Percentiles rank a stretch among this genome's conserved stretches.
phyloP scores from a whole-genome alignment of 495 filamentous ascomycete species.

The Schizothecium vesticola region DNA sequence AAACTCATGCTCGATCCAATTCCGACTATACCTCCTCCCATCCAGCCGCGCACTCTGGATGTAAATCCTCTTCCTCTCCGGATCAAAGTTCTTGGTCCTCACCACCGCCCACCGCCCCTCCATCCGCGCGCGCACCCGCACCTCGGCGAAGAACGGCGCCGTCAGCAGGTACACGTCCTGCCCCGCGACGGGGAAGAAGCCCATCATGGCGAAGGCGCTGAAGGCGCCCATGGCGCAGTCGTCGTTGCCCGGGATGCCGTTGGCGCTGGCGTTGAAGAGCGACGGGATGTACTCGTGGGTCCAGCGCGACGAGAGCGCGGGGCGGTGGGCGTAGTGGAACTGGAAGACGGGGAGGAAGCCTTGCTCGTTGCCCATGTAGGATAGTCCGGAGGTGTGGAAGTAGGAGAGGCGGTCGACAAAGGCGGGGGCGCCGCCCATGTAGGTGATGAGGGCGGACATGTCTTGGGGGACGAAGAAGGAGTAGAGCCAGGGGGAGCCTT shows the following conservation, averaged over 20 bases:
- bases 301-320: conserved; percentile 56
- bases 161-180: conserved; percentile 70
- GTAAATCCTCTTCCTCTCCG: conserved; percentile 48
- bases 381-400: conserved; percentile 57
- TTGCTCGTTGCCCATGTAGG: conserved; percentile 70
- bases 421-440: conserved; percentile 52
- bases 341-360: conserved; percentile 66
- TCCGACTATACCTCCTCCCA: conserved; percentile 57
- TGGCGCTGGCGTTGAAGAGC: conserved; percentile 55
- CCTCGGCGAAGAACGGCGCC: conserved; percentile 58
- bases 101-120: conserved; percentile 51
- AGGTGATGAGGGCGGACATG: conserved; percentile 53
- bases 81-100: conserved; percentile 53
- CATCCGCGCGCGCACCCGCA: conserved; percentile 44
- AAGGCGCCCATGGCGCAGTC: conserved; percentile 75
- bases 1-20: conserved; percentile 70
- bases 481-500: conserved; percentile 68
- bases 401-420: conserved; percentile 59
- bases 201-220: conserved; percentile 62
- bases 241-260: conserved; percentile 69
- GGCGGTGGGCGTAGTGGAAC: conserved; percentile 67
- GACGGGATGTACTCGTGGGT: conserved; percentile 61
- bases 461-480: conserved; percentile 68
- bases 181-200: conserved; percentile 68
- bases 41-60: conserved; percentile 63